Conservation (phyloP, 2,329 filamentous ascomycete species). For the Xylaria sp. region DNA sequence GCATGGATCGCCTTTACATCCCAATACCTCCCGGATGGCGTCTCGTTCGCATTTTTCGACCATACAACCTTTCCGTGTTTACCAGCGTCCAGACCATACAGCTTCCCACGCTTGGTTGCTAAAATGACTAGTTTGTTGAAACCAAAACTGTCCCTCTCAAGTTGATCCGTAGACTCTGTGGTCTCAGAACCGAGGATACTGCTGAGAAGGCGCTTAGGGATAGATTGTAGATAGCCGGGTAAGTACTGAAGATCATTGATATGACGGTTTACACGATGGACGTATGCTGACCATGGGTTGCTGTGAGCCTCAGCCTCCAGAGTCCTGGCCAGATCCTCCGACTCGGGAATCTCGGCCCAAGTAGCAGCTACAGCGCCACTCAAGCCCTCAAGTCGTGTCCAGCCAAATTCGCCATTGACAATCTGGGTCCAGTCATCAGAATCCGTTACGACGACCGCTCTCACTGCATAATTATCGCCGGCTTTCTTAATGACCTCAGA, state of each 20-base stretch:
- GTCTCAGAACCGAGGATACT: conserved; percentile 70
- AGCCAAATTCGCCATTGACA: conserved; percentile 82
- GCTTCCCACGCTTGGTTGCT: conserved; percentile 79
- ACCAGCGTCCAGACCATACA: conserved; percentile 83
- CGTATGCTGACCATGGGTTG: conserved; percentile 82
- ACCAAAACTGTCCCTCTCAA: conserved; percentile 81
- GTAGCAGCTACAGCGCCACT: conserved; percentile 81
- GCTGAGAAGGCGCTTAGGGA: conserved; percentile 76
- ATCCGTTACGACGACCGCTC: conserved; percentile 76
- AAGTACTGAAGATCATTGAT: conserved; percentile 80
- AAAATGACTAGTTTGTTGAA: conserved; percentile 88
- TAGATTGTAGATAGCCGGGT: conserved; percentile 75
- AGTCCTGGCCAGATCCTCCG: conserved; percentile 79
- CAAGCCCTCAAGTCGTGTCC: conserved; percentile 85
- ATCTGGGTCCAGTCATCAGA: conserved; percentile 83
- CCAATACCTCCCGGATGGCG: conserved; percentile 67
- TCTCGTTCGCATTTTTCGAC: conserved; percentile 73
- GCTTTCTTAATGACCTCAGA: conserved; percentile 85
- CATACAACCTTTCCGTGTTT: conserved; percentile 80
- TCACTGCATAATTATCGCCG: conserved; percentile 76
- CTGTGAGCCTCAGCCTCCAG: conserved; percentile 88
- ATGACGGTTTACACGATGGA: conserved; percentile 87
- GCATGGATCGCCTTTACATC: conserved; percentile 75
- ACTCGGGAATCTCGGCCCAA: conserved; percentile 81
- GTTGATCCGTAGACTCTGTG: conserved; percentile 55